Evolutionary conservation across 495 filamentous ascomycete species (phyloP).

Genomic region (Aspergillus biplanus): DNA sequence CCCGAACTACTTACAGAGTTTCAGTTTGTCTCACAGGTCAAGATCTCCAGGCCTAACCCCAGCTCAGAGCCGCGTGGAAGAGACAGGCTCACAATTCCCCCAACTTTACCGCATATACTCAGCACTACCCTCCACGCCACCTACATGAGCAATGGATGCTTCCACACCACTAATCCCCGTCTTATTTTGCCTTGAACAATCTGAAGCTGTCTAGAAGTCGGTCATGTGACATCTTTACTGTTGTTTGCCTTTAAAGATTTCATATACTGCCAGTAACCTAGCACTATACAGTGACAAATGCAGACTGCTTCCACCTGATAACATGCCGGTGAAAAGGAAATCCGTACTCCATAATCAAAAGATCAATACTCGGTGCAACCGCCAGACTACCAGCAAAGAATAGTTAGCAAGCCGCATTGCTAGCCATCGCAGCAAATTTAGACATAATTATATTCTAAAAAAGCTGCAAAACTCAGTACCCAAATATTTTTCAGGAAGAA

Average conservation of each 20-base stretch:
- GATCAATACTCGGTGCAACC: conserved; percentile 82
- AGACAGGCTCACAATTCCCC: conserved; percentile 55
- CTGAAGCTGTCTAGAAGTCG: conserved; percentile 67
- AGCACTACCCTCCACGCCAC: conserved; percentile 48
- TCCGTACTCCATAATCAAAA: conserved; percentile 70
- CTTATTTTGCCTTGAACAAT: conserved; percentile 84
- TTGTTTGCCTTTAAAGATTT: conserved; percentile 81
- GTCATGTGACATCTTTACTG: conserved; percentile 60
- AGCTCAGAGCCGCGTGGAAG: conserved; percentile 21
- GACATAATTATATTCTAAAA: conserved; percentile 72
- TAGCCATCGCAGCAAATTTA: conserved; percentile 74
- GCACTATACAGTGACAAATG: conserved; percentile 72
- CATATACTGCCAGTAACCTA: conserved; percentile 75
- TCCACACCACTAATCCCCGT: conserved; percentile 75
- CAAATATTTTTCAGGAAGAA: conserved; percentile 75
- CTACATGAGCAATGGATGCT: conserved; percentile 88
- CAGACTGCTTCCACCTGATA: conserved; percentile 80
- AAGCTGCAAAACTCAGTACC: conserved; percentile 91
- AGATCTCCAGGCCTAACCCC: conserved; percentile 22
- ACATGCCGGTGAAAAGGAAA: conserved; percentile 82
- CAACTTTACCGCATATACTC: conserved; percentile 80
- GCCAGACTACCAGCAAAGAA: conserved; percentile 77
- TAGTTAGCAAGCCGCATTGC: conserved; percentile 82
- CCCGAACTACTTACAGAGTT: conserved; percentile 23
- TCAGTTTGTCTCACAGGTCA: conserved; percentile 51